Conservation (phyloP, 345 rosid genomes). For the Stellera chamaejasme region DNA sequence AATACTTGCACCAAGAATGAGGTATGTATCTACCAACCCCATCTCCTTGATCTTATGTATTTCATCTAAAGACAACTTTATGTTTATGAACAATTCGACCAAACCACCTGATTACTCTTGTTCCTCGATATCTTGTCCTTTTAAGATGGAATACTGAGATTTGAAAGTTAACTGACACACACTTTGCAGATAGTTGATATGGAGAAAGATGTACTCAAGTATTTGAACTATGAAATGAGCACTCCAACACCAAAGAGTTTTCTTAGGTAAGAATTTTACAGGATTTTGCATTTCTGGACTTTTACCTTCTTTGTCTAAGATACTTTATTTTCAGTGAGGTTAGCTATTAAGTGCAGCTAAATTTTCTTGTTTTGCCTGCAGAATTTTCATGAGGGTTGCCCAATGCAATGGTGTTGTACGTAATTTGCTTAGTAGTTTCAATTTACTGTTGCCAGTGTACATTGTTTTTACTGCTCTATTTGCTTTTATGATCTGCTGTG, state of each 20-base stretch:
- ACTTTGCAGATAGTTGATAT: constrained; percentile 41
- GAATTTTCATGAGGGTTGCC: constrained; percentile 34
- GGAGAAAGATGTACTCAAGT: constrained; percentile 51
- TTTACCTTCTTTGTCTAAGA: background rate
- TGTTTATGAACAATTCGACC: background rate
- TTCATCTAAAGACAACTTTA: background rate
- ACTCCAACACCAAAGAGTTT: constrained; percentile 51
- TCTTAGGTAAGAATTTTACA: constrained; percentile 29
- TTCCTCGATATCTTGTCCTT: background rate
- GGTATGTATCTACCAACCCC: constrained; percentile 14
- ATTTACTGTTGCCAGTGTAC: background rate
- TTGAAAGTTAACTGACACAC: too few species aligned
- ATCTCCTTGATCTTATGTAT: background rate
- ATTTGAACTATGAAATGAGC: constrained; percentile 49
- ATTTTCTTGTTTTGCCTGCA: constrained; percentile 18
- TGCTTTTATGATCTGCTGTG: background rate
- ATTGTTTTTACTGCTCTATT: background rate
- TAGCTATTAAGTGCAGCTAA: background rate
- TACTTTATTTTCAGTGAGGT: too few species aligned
- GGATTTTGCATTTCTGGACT: background rate
- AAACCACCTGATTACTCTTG: background rate
- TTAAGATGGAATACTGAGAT: too few species aligned
- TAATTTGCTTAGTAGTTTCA: background rate
- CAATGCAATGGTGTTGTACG: constrained; percentile 39
- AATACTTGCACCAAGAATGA: constrained; percentile 57